Conservation (phyloP, 192 early-diverging fungal genomes). For the Umbelopsis ramanniana region DNA sequence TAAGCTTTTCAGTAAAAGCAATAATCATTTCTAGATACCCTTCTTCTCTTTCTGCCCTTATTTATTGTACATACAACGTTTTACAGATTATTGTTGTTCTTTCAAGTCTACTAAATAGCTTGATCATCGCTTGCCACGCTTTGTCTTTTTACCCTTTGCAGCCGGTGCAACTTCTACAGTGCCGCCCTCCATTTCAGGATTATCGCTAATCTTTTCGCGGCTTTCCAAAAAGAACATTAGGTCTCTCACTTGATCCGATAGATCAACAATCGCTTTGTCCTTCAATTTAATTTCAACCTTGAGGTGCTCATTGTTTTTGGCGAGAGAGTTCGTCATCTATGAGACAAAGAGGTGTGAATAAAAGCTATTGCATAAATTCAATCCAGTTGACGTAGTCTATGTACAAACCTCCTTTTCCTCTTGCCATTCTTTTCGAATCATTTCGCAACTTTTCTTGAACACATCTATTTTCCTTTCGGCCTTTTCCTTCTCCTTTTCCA, state of each 20-base stretch:
- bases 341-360: not conserved
- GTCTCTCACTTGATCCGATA: constrained; percentile 90
- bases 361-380: not conserved
- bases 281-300: constrained; percentile 59
- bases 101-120: not conserved
- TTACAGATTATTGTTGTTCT: not conserved
- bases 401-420: constrained; percentile 77
- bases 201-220: constrained; percentile 62
- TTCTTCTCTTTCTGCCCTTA: not conserved
- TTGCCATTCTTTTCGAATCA: constrained; percentile 59
- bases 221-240: constrained; percentile 88
- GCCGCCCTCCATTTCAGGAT: constrained; percentile 47
- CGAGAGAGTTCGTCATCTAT: constrained; percentile 48
- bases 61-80: constrained; percentile 11
- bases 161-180: constrained; percentile 8
- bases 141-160: not conserved
- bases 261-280: constrained; percentile 63
- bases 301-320: constrained; percentile 68
- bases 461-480: constrained; percentile 63
- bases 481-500: constrained; percentile 50
- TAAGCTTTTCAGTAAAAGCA: not conserved
- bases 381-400: constrained; percentile 33
- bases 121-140: constrained; percentile 1
- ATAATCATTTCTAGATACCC: constrained; percentile 5
- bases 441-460: constrained; percentile 55